These are phyloP conservation scores for Lathyrus sativus DNA, from an alignment of 306 rosid species.

Conservation along the genomic window DNA sequence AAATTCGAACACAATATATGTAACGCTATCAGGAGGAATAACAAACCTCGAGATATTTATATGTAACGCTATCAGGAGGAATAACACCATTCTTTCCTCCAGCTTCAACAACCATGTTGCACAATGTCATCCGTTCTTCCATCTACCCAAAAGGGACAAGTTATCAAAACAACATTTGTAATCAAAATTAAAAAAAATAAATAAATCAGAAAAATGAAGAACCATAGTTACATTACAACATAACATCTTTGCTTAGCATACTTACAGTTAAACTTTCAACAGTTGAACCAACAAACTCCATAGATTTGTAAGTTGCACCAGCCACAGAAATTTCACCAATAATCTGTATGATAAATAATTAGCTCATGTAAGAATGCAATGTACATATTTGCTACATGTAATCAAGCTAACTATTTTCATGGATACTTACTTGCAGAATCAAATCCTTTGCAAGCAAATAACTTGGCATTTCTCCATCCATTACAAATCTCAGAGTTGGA, in stretches of 20 bases:
- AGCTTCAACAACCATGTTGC: slow-evolving; percentile 97
- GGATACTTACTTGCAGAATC: slow-evolving; percentile 74
- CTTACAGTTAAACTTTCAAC: slow-evolving; percentile 81
- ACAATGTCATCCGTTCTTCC: slow-evolving; percentile 94
- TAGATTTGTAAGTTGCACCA: slow-evolving; percentile 92
- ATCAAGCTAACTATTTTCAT: slow-evolving; percentile 19
- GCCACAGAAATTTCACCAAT: slow-evolving; percentile 90
- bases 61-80: slow-evolving; percentile 85
- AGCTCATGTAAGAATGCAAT: slow-evolving; percentile 18
- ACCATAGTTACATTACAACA: slow-evolving; percentile 1
- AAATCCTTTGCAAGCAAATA: slow-evolving; percentile 93
- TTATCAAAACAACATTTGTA: slow-evolving; percentile 36
- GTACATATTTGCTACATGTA: slow-evolving; percentile 17
- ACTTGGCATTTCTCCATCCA: slow-evolving; percentile 96
- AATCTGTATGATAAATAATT: slow-evolving; percentile 48
- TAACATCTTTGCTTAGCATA: slow-evolving; percentile 17
- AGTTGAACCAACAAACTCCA: slow-evolving; percentile 94
- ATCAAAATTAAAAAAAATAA: slow-evolving; percentile 1
- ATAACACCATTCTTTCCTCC: slow-evolving; percentile 90
- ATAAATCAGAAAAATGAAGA: slow-evolving; percentile 12
- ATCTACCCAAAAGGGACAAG: slow-evolving; percentile 53
- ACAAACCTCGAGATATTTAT: slow-evolving; percentile 88
- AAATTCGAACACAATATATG: slow-evolving; percentile 40
- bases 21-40: slow-evolving; percentile 80
- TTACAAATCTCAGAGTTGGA: slow-evolving; percentile 78